phyloP scores from a whole-genome alignment of 768 basidiomycete genomes.

The Leccinum variicolor region DNA sequence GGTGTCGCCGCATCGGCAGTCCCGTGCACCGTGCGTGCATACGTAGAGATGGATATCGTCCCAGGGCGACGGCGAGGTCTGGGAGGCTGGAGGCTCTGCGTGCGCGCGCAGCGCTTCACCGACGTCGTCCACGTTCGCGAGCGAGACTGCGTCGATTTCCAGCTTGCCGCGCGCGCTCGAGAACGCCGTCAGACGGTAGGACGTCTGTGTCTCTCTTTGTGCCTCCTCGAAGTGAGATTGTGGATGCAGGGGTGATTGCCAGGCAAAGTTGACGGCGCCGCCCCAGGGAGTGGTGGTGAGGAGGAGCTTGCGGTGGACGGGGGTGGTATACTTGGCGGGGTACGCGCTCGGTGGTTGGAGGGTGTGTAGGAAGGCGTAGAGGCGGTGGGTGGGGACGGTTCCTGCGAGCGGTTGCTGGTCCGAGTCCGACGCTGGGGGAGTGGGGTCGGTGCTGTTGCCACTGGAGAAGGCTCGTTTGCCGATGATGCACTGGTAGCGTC shows the following conservation, averaged over 20 bases:
- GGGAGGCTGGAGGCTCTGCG: conserved; percentile 20
- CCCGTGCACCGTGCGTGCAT: conserved; percentile 75
- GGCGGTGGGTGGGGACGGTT: conserved; percentile 49
- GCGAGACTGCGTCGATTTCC: conserved; percentile 45
- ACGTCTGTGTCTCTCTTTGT: conserved; percentile 12
- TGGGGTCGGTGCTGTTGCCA: neutral
- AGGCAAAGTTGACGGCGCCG: conserved; percentile 60
- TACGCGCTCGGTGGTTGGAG: conserved; percentile 45
- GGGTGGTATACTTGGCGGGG: conserved; percentile 44
- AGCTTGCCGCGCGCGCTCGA: conserved; percentile 44
- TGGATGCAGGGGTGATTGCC: conserved; percentile 25
- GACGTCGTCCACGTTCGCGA: conserved; percentile 50
- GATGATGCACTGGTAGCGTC: neutral
- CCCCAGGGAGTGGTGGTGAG: conserved; percentile 44
- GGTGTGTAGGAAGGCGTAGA: conserved; percentile 57
- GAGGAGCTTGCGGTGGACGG: conserved; percentile 50
- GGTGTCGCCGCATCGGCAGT: conserved; percentile 73
- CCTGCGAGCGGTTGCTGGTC: conserved; percentile 38
- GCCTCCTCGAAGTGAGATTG: neutral
- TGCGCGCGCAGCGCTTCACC: conserved; percentile 34
- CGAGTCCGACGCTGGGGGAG: neutral
- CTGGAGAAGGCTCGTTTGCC: neutral
- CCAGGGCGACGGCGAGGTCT: neutral
- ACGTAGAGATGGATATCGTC: conserved; percentile 52
- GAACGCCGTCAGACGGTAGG: conserved; percentile 49